phyloP scores from a whole-genome alignment of 345 rosid species.

The Laguncularia racemosa region DNA sequence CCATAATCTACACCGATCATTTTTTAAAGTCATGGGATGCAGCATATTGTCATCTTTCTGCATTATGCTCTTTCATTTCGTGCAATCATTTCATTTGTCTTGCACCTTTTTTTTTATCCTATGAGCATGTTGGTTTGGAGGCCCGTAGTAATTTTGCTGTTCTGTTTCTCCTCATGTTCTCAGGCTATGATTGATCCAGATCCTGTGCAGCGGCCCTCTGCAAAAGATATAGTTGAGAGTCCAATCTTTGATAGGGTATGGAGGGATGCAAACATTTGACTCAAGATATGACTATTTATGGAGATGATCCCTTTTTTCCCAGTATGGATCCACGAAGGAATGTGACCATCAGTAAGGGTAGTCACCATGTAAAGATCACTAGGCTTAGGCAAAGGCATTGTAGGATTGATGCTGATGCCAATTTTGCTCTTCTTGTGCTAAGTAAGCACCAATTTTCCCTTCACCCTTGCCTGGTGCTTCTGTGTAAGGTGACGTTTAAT shows the following conservation, averaged over 20 bases:
- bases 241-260: constrained; percentile 48
- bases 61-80: neutral
- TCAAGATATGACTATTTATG: neutral
- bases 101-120: neutral
- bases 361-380: no score
- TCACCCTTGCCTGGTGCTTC: constrained; percentile 6
- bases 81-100: neutral
- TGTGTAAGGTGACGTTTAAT: no score
- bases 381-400: no score
- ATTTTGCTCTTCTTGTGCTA: neutral
- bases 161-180: constrained; percentile 5
- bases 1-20: neutral
- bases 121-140: neutral
- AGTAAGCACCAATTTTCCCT: constrained; percentile 21
- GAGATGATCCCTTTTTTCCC: neutral
- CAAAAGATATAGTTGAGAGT: constrained; percentile 54
- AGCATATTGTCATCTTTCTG: neutral
- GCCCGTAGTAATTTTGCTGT: constrained; percentile 10
- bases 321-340: neutral
- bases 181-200: constrained; percentile 84
- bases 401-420: neutral
- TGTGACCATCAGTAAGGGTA: no score
- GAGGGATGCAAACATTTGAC: constrained; percentile 18
- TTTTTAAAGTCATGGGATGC: neutral
- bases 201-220: constrained; percentile 67